Conservation (phyloP, 139 green algal genomes). For the Haematococcus sp. region DNA sequence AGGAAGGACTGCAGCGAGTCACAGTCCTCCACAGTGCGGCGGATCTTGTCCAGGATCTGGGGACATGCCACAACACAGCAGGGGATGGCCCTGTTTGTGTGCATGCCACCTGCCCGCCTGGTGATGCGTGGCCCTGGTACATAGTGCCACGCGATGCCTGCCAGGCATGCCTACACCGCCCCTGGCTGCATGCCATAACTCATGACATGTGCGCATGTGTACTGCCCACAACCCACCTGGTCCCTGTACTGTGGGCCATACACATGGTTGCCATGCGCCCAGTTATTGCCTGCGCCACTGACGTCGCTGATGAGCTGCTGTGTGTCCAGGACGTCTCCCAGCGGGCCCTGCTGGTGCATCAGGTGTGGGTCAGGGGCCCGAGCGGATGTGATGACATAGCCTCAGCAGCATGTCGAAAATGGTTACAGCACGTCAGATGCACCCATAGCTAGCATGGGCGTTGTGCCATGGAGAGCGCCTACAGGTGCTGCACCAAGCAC, state of each 20-base stretch:
- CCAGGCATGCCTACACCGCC: neutral
- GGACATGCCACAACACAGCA: no score
- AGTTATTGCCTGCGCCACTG: slow-evolving; percentile 85
- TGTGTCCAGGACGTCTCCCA: slow-evolving; percentile 72
- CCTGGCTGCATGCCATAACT: neutral
- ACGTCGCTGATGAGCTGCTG: slow-evolving; percentile 72
- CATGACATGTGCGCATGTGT: neutral
- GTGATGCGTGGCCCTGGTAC: neutral
- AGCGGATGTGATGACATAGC: no score
- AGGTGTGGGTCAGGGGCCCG: no score
- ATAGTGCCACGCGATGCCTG: no score
- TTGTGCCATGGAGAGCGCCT: no score
- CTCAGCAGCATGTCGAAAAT: no score
- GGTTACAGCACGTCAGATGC: no score
- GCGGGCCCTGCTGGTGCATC: slow-evolving; percentile 57
- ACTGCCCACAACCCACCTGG: neutral
- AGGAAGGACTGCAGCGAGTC: slow-evolving; percentile 67
- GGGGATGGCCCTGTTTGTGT: neutral
- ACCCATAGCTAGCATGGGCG: no score
- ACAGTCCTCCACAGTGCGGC: slow-evolving; percentile 58
- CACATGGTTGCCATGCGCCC: slow-evolving; percentile 73
- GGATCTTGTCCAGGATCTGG: slow-evolving; percentile 56
- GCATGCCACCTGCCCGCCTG: neutral
- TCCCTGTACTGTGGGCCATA: slow-evolving; percentile 72
- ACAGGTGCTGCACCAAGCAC: neutral